phyloP scores from a whole-genome alignment of 2,329 filamentous ascomycete genomes.

The Talaromyces sp. region DNA sequence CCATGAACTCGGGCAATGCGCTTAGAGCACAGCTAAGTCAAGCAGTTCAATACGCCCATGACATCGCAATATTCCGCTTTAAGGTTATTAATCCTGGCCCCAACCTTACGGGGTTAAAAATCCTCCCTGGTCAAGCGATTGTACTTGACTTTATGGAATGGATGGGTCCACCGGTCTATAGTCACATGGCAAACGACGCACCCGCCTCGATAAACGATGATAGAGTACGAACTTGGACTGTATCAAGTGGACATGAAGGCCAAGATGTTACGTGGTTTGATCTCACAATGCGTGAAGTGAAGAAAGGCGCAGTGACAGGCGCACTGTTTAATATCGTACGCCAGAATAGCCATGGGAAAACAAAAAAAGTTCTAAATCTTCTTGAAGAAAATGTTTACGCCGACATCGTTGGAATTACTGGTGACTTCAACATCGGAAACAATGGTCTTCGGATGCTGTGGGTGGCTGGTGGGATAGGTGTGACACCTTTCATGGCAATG shows the following conservation, averaged over 20 bases:
- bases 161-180: conserved; percentile 18
- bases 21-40: background rate
- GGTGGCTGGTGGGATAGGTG: conserved; percentile 27
- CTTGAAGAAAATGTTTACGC: background rate
- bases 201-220: conserved; percentile 17
- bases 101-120: background rate
- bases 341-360: background rate
- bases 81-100: background rate
- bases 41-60: background rate
- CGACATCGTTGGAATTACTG: background rate
- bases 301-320: conserved; percentile 16
- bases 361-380: background rate
- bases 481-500: conserved; percentile 30
- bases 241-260: conserved; percentile 16
- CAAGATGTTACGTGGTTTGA: conserved; percentile 13
- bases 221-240: conserved; percentile 19
- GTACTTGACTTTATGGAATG: conserved; percentile 20
- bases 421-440: conserved; percentile 1
- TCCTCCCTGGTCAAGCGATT: conserved; percentile 17
- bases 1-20: background rate
- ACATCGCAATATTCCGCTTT: background rate
- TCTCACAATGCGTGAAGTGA: conserved; percentile 17
- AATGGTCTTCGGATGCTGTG: conserved; percentile 9
- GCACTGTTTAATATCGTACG: conserved; percentile 14
- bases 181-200: conserved; percentile 15